These are phyloP conservation scores for Botrytis medusae DNA, from an alignment of 2,329 filamentous ascomycete species.

Conservation along the genomic window DNA sequence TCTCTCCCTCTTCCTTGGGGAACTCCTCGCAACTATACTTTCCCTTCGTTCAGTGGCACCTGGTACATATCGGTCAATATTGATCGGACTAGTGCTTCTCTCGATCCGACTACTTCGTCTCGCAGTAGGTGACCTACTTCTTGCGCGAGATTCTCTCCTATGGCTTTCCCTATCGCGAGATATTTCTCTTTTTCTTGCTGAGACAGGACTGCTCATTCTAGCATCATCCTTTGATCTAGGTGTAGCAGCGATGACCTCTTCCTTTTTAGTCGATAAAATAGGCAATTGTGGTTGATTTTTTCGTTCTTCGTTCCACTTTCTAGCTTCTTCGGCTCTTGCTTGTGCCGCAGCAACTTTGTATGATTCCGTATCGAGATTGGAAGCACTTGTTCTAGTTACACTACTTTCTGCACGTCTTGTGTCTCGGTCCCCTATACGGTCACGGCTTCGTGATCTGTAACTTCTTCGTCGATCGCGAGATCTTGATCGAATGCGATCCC, in stretches of 20 bases:
- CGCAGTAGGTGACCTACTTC: conserved; percentile 37
- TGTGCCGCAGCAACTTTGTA: conserved; percentile 61
- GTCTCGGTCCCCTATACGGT: conserved; percentile 30
- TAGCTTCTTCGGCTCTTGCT: conserved; percentile 63
- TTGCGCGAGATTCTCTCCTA: conserved; percentile 33
- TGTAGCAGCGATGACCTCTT: conserved; percentile 24
- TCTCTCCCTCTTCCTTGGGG: conserved; percentile 31
- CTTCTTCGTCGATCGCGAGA: conserved; percentile 32
- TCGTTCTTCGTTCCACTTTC: conserved; percentile 58
- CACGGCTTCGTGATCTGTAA: conserved; percentile 32
- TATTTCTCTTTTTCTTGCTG: conserved; percentile 35
- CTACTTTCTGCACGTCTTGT: conserved; percentile 26
- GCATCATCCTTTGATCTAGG: conserved; percentile 29
- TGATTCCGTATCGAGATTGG: conserved; percentile 28
- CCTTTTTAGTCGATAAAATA: conserved; percentile 28
- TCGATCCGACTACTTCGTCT: conserved; percentile 36
- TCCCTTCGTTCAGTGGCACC: conserved; percentile 32
- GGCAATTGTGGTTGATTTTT: conserved; percentile 59
- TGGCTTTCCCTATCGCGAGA: conserved; percentile 38
- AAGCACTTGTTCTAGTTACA: conserved; percentile 20
- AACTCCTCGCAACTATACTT: conserved; percentile 29
- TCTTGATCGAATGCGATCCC: conserved; percentile 26
- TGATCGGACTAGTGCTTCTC: conserved; percentile 38
- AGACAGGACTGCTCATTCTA: conserved; percentile 31
- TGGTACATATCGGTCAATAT: conserved; percentile 41